Evolutionary conservation across 169 alveolate species (phyloP).

Genomic region (Plasmodium coatneyi): DNA sequence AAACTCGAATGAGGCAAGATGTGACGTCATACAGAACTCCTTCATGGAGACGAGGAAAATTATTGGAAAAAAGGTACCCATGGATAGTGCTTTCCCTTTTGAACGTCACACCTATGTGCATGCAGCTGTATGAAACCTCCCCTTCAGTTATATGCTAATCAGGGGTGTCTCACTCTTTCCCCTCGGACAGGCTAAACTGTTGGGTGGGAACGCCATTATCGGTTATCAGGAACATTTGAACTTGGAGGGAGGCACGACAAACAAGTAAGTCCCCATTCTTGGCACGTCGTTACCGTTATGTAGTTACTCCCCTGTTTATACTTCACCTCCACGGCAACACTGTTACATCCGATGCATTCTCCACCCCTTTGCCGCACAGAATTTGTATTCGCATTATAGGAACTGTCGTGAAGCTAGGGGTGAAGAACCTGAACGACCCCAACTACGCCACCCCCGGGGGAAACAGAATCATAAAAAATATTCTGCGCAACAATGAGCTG

Average conservation of each 20-base stretch:
- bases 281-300: neutral
- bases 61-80: constrained; percentile 70
- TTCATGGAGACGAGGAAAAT: constrained; percentile 69
- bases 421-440: constrained; percentile 19
- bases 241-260: constrained; percentile 74
- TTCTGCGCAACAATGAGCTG: constrained; percentile 44
- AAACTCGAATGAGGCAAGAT: constrained; percentile 76
- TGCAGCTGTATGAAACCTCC: neutral
- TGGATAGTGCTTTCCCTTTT: neutral
- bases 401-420: constrained; percentile 74
- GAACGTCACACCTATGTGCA: neutral
- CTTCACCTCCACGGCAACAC: neutral
- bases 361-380: neutral
- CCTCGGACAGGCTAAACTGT: constrained; percentile 31
- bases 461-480: constrained; percentile 40
- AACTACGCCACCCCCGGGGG: constrained; percentile 4
- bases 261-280: constrained; percentile 45
- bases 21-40: constrained; percentile 72
- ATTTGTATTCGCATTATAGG: constrained; percentile 75
- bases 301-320: neutral
- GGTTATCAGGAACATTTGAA: constrained; percentile 74
- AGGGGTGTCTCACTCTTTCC: neutral
- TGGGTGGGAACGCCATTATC: constrained; percentile 75
- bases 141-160: neutral
- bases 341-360: neutral